These are phyloP conservation scores for Globisporangium heterothallicum DNA, from an alignment of 352 stramenopile species.

Conservation along the genomic window DNA sequence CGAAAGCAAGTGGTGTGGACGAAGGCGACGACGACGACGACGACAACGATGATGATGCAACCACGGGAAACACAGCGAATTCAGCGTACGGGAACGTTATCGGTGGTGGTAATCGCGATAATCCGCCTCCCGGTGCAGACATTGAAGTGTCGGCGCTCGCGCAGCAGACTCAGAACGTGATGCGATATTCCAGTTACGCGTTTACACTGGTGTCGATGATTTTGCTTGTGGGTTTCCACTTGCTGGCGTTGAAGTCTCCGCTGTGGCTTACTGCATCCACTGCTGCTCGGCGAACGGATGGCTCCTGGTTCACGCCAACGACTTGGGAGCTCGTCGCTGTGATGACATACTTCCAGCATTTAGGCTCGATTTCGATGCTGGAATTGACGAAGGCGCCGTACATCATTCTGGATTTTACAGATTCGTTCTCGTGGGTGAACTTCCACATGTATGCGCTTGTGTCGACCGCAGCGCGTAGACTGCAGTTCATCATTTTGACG, in stretches of 20 bases:
- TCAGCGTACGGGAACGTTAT: constrained; percentile 26
- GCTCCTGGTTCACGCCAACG: constrained; percentile 48
- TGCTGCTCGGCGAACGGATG: constrained; percentile 1
- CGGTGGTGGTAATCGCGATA: constrained; percentile 44
- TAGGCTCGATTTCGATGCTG: constrained; percentile 70
- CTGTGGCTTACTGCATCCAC: constrained; percentile 29
- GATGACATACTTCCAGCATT: constrained; percentile 63
- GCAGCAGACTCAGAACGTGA: constrained; percentile 37
- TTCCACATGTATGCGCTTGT: constrained; percentile 41
- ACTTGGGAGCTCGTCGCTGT: constrained; percentile 62
- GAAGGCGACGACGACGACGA: neutral
- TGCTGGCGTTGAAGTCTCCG: constrained; percentile 41
- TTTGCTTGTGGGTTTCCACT: constrained; percentile 53
- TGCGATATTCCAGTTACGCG: constrained; percentile 42
- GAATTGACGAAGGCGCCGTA: constrained; percentile 70
- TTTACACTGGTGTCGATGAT: constrained; percentile 39
- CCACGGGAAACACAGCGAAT: constrained; percentile 7
- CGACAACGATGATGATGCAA: neutral
- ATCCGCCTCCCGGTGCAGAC: constrained; percentile 44
- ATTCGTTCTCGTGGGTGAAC: constrained; percentile 72
- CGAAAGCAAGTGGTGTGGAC: constrained; percentile 6
- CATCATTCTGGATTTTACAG: constrained; percentile 66
- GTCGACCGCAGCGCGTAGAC: constrained; percentile 27
- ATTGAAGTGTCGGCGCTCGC: constrained; percentile 44
- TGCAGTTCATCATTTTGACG: constrained; percentile 50